Percentiles rank a stretch among this genome's conserved stretches.
phyloP scores from a whole-genome alignment of 208 protist genomes.

The Trypanosoma melophagium region DNA sequence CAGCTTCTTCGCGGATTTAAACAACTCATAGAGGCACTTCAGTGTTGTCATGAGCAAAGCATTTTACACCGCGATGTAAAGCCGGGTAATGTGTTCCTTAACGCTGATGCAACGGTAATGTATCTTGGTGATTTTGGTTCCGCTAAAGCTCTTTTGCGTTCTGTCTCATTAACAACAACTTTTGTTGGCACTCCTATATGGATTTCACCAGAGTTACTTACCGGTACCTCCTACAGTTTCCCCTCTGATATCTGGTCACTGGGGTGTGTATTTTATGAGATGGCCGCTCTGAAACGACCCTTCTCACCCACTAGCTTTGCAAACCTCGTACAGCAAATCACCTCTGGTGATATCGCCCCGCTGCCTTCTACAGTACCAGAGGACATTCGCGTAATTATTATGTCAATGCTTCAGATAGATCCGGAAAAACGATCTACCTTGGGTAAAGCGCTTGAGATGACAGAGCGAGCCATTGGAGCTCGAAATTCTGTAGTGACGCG shows the following conservation, averaged over 20 bases:
- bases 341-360: slow-evolving; percentile 54
- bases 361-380: slow-evolving; percentile 45
- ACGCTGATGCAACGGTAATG: slow-evolving; percentile 39
- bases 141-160: slow-evolving; percentile 49
- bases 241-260: slow-evolving; percentile 88
- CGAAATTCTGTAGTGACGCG: neutral
- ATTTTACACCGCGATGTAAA: slow-evolving; percentile 93
- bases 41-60: slow-evolving; percentile 73
- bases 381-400: slow-evolving; percentile 49
- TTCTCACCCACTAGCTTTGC: slow-evolving; percentile 74
- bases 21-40: slow-evolving; percentile 76
- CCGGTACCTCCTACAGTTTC: slow-evolving; percentile 76
- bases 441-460: slow-evolving; percentile 34
- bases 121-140: slow-evolving; percentile 82
- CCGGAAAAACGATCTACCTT: slow-evolving; percentile 48
- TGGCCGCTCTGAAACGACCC: slow-evolving; percentile 48
- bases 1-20: slow-evolving; percentile 63
- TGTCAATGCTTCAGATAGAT: slow-evolving; percentile 58
- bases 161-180: slow-evolving; percentile 43
- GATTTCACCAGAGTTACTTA: slow-evolving; percentile 86
- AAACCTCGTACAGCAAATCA: slow-evolving; percentile 76
- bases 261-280: slow-evolving; percentile 79
- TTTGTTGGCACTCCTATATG: slow-evolving; percentile 83
- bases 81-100: slow-evolving; percentile 87
- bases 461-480: slow-evolving; percentile 17